These are phyloP conservation scores for Aspergillus funiculosus DNA, from an alignment of 495 filamentous ascomycete species.

Conservation along the genomic window DNA sequence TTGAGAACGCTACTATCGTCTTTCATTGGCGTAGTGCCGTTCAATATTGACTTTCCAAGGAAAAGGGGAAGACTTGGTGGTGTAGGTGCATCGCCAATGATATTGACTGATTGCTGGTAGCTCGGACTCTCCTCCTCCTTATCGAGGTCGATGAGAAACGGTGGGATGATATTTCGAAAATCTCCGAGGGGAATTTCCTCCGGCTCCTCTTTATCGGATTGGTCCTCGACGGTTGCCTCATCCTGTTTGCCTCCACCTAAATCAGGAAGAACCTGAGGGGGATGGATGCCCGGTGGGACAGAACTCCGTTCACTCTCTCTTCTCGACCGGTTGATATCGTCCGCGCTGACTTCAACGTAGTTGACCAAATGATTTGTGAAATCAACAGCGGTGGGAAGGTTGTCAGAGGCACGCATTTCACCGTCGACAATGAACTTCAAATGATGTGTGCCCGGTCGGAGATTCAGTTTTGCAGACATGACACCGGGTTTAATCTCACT, in stretches of 20 bases:
- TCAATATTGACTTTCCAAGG: constrained; percentile 89
- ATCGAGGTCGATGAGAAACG: constrained; percentile 81
- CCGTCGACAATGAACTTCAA: constrained; percentile 93
- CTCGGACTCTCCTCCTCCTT: constrained; percentile 67
- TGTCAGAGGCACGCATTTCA: constrained; percentile 79
- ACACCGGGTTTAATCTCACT: constrained; percentile 44
- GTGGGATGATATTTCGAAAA: constrained; percentile 61
- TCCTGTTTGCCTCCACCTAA: constrained; percentile 30
- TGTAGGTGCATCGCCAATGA: constrained; percentile 66
- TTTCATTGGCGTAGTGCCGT: constrained; percentile 84
- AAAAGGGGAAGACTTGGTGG: constrained; percentile 88
- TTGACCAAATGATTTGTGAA: constrained; percentile 96
- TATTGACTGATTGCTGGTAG: constrained; percentile 63
- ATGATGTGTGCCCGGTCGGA: constrained; percentile 92
- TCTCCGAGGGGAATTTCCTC: constrained; percentile 46
- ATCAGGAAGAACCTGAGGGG: constrained; percentile 43
- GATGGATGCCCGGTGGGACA: constrained; percentile 36
- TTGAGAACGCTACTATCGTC: constrained; percentile 95
- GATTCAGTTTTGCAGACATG: constrained; percentile 67
- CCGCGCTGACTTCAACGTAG: constrained; percentile 87
- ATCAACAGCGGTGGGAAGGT: constrained; percentile 90
- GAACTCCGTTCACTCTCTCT: constrained; percentile 31
- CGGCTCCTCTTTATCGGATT: constrained; percentile 40
- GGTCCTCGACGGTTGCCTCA: constrained; percentile 37
- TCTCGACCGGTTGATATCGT: constrained; percentile 49